These are phyloP conservation scores for Caloboletus inedulis DNA, from an alignment of 1,284 basidiomycete genomes.

Conservation along the genomic window DNA sequence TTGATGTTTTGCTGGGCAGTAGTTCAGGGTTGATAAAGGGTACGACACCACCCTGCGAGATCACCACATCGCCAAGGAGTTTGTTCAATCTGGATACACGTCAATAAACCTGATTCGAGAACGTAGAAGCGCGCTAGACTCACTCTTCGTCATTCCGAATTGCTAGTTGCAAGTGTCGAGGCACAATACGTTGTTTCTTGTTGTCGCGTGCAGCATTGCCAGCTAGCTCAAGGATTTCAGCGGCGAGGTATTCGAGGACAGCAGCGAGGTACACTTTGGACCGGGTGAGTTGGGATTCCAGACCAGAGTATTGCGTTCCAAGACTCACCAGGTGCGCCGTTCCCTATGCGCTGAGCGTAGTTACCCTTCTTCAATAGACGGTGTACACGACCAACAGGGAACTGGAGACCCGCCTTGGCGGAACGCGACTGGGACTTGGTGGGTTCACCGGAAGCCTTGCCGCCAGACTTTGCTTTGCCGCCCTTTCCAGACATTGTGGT, in stretches of 20 bases:
- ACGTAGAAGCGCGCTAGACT: conserved; percentile 28
- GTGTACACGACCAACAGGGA: conserved; percentile 81
- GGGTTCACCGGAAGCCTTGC: conserved; percentile 51
- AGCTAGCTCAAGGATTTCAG: conserved; percentile 76
- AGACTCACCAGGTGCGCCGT: conserved; percentile 50
- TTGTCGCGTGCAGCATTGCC: conserved; percentile 69
- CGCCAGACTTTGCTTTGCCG: conserved; percentile 53
- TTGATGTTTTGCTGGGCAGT: conserved; percentile 46
- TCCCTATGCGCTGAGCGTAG: conserved; percentile 66
- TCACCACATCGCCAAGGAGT: conserved; percentile 78
- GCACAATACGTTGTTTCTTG: conserved; percentile 80
- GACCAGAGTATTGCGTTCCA: conserved; percentile 5
- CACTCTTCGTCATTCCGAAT: conserved; percentile 82
- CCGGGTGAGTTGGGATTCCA: neutral
- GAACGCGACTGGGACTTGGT: conserved; percentile 71
- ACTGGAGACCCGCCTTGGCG: conserved; percentile 81
- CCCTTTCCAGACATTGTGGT: conserved; percentile 51
- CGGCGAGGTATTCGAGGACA: conserved; percentile 70
- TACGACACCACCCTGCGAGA: conserved; percentile 89
- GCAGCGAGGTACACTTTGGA: conserved; percentile 70
- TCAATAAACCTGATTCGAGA: neutral
- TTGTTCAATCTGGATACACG: conserved; percentile 50
- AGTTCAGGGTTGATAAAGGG: conserved; percentile 53
- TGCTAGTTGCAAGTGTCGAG: conserved; percentile 82
- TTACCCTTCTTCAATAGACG: conserved; percentile 74